Percentiles rank a stretch among this genome's conserved stretches.
phyloP scores from a whole-genome alignment of 75 land plant genomes.

The Adiantum capillusveneris region DNA sequence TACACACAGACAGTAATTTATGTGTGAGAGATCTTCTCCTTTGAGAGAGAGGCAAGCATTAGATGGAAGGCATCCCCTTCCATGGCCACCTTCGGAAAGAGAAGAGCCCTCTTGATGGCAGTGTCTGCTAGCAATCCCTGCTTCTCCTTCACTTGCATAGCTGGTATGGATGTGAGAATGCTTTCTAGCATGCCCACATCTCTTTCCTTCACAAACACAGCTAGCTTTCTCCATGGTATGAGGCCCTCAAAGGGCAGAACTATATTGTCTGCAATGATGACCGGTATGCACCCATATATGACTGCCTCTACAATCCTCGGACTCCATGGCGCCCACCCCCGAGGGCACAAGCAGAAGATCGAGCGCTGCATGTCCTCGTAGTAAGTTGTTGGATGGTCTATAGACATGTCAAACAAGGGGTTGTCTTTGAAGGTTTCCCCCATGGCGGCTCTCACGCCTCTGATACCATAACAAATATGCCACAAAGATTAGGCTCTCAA shows the following conservation, averaged over 20 bases:
- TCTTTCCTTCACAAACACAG: conserved; percentile 58
- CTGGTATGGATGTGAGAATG: conserved; percentile 7
- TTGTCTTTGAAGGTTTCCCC: conserved; percentile 11
- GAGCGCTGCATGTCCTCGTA: conserved; percentile 31
- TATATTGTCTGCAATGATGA: conserved; percentile 85
- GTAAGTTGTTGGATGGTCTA: conserved; percentile 10
- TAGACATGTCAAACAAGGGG: conserved; percentile 7
- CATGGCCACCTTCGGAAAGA: not conserved
- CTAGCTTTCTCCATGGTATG: conserved; percentile 56
- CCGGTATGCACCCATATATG: conserved; percentile 74
- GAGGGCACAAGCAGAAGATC: conserved; percentile 79
- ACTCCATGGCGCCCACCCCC: conserved; percentile 99
- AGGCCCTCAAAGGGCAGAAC: conserved; percentile 55
- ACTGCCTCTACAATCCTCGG: conserved; percentile 89
- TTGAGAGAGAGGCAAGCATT: not conserved
- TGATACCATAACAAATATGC: not conserved
- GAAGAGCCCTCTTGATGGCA: conserved; percentile 1
- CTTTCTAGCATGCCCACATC: conserved; percentile 36
- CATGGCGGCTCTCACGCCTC: conserved; percentile 3
- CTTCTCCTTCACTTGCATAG: not conserved
- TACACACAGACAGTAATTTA: too few species aligned
- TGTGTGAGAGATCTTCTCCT: too few species aligned
- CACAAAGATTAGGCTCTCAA: not conserved
- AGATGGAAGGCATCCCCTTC: conserved; percentile 12
- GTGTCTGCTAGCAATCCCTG: conserved; percentile 5